A percentile compares a stretch with the other conserved stretches of the same genome.
Evolutionary conservation across 371 early-diverging fungal species (phyloP).

Genomic region (Mortierella sp.): DNA sequence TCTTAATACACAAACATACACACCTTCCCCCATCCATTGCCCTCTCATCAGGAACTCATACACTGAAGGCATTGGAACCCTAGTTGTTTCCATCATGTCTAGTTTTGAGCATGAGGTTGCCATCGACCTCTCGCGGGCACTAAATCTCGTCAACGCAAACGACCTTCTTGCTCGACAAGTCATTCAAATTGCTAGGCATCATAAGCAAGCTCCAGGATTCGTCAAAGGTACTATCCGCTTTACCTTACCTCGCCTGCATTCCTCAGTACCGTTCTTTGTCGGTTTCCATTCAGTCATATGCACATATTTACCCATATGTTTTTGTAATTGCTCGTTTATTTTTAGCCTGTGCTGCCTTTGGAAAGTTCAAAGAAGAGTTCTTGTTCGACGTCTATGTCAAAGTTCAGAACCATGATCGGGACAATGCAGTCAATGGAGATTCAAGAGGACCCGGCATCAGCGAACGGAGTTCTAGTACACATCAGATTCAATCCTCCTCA

Average conservation of each 20-base stretch:
- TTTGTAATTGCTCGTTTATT: neutral
- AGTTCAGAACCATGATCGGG: constrained; percentile 54
- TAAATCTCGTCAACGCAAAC: constrained; percentile 68
- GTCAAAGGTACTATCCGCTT: constrained; percentile 53
- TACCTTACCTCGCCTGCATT: neutral
- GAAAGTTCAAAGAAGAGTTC: constrained; percentile 65
- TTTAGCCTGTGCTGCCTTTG: constrained; percentile 69
- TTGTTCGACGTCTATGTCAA: constrained; percentile 58
- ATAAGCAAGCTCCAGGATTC: constrained; percentile 61
- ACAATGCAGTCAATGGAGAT: constrained; percentile 37
- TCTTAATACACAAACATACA: too few species aligned
- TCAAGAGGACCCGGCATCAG: neutral
- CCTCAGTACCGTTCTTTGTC: neutral
- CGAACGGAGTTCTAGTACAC: neutral
- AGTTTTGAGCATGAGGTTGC: constrained; percentile 67
- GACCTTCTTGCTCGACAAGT: constrained; percentile 68
- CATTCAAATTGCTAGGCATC: constrained; percentile 66
- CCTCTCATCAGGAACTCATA: neutral
- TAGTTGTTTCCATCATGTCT: constrained; percentile 21
- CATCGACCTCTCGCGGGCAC: constrained; percentile 67
- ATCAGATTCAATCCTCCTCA: neutral
- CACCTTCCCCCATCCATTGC: neutral
- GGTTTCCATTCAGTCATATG: neutral
- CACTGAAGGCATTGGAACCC: neutral
- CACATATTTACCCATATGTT: neutral